These are phyloP conservation scores for Penicillium sp. DNA, from an alignment of 2,329 filamentous ascomycete species.

Conservation along the genomic window DNA sequence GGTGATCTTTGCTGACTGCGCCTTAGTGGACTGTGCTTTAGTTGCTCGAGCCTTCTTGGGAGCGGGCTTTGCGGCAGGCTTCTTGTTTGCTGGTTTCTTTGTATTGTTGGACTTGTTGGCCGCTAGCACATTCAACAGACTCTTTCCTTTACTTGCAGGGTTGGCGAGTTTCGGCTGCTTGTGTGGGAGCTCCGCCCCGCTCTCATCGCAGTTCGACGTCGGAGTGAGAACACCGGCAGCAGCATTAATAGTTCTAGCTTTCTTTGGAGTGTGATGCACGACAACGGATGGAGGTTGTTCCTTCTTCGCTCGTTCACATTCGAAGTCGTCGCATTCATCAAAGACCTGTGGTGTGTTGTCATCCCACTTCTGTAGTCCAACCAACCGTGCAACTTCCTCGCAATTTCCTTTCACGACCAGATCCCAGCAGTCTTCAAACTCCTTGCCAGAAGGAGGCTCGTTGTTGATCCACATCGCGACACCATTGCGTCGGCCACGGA, in stretches of 20 bases:
- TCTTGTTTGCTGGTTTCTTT: slow-evolving; percentile 4
- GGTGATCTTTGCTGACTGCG: slow-evolving; percentile 28
- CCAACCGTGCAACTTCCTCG: slow-evolving; percentile 77
- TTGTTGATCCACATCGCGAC: slow-evolving; percentile 94
- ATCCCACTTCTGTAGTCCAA: slow-evolving; percentile 58
- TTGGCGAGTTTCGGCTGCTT: slow-evolving; percentile 24
- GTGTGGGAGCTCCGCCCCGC: slow-evolving; percentile 19
- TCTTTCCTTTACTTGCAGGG: slow-evolving; percentile 28
- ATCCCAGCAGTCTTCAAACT: slow-evolving; percentile 92
- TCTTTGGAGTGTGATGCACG: slow-evolving; percentile 32
- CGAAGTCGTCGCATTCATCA: slow-evolving; percentile 42
- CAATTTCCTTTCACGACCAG: slow-evolving; percentile 81
- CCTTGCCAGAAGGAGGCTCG: slow-evolving; percentile 73
- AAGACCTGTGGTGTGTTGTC: slow-evolving; percentile 42
- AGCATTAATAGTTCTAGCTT: slow-evolving; percentile 24
- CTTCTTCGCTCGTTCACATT: slow-evolving; percentile 41
- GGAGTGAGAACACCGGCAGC: slow-evolving; percentile 40
- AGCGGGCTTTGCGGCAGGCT: slow-evolving; percentile 17
- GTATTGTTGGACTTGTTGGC: slow-evolving; percentile 6
- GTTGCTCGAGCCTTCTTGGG: slow-evolving; percentile 19
- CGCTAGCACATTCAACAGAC: slow-evolving; percentile 23
- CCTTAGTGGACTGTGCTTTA: slow-evolving; percentile 24
- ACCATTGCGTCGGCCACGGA: slow-evolving; percentile 72
- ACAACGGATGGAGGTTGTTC: slow-evolving; percentile 38
- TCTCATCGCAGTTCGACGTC: slow-evolving; percentile 39